phyloP scores from a whole-genome alignment of 768 basidiomycete genomes.

The Boletus patriciae region DNA sequence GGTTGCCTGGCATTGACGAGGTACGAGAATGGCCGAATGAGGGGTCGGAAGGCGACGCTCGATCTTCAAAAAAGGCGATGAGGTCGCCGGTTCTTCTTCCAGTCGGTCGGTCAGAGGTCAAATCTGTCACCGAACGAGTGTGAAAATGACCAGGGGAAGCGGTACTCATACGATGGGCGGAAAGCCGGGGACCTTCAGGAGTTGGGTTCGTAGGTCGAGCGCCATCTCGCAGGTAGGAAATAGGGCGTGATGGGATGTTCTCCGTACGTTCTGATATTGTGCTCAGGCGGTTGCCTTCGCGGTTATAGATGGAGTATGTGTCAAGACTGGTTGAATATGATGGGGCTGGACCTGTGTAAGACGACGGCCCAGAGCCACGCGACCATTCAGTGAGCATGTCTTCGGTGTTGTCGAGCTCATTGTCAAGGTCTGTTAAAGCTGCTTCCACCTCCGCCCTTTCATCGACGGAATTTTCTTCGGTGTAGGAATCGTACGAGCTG shows the following conservation, averaged over 20 bases:
- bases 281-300: conserved; percentile 57
- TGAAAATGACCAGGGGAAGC: conserved; percentile 45
- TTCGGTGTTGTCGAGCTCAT: conserved; percentile 66
- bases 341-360: conserved; percentile 35
- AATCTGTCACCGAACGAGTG: conserved; percentile 59
- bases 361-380: conserved; percentile 37
- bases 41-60: conserved; percentile 39
- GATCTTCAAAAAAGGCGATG: conserved; percentile 71
- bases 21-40: conserved; percentile 51
- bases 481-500: conserved; percentile 49
- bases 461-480: conserved; percentile 51
- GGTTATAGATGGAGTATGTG: conserved; percentile 39
- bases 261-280: conserved; percentile 80
- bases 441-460: conserved; percentile 63
- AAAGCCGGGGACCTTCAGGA: conserved; percentile 49
- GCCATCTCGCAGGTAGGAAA: conserved; percentile 41
- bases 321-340: conserved; percentile 39
- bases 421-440: conserved; percentile 62
- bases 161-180: conserved; percentile 40
- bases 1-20: conserved; percentile 49
- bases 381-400: conserved; percentile 68
- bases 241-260: conserved; percentile 58
- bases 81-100: conserved; percentile 65
- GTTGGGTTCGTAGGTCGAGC: conserved; percentile 39
- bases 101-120: conserved; percentile 45